Evolutionary conservation across 177 flowering plant species (phyloP).

Genomic region (Vitis hybrid): DNA sequence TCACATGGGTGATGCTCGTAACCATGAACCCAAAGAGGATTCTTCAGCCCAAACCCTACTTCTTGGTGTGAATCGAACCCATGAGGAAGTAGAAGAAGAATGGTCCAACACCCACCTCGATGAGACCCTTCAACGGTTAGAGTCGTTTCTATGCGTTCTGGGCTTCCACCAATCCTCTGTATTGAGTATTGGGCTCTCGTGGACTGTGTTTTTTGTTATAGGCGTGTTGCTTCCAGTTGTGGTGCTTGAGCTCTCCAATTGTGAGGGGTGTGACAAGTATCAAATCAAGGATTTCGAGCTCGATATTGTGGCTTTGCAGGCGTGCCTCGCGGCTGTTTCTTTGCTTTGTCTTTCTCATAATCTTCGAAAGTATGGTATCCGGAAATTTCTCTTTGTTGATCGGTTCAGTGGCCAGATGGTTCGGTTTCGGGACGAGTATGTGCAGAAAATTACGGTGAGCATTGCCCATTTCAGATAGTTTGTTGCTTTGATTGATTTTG

Average conservation of each 20-base stretch:
- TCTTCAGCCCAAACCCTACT: no score
- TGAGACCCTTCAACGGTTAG: constrained; percentile 40
- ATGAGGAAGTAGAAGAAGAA: constrained; percentile 7
- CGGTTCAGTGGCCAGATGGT: constrained; percentile 44
- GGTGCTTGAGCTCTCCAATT: constrained; percentile 34
- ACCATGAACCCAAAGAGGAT: no score
- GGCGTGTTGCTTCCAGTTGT: constrained; percentile 57
- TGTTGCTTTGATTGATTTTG: neutral
- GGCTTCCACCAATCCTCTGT: constrained; percentile 63
- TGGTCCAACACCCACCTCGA: constrained; percentile 34
- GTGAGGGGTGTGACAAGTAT: constrained; percentile 44
- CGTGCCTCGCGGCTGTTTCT: constrained; percentile 67
- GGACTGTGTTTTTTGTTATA: constrained; percentile 47
- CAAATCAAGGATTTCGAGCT: constrained; percentile 70
- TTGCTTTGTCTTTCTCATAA: constrained; percentile 66
- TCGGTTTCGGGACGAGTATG: constrained; percentile 48
- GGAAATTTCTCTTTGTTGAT: constrained; percentile 87
- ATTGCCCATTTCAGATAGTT: neutral
- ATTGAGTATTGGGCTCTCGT: constrained; percentile 39
- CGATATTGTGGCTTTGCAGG: constrained; percentile 62
- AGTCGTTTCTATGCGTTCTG: constrained; percentile 44
- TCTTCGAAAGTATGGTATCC: constrained; percentile 66
- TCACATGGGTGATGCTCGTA: no score
- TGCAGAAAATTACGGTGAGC: constrained; percentile 61
- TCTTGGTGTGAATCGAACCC: no score